Base-by-base conservation (phyloP, 2,329 filamentous ascomycete genomes). In the Cladophialophora chaetospira region DNA sequence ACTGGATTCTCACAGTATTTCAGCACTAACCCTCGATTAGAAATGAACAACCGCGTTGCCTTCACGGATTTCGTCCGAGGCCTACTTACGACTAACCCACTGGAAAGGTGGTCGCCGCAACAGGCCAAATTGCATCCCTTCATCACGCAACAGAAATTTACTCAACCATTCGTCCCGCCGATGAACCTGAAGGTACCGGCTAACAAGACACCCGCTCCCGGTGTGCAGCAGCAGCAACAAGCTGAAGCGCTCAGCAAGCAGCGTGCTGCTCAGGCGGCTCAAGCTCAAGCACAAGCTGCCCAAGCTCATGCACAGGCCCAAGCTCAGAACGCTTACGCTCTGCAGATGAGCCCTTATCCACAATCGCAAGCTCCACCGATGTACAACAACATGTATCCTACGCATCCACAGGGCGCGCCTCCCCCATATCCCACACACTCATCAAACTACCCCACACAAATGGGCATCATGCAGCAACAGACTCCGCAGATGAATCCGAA, bases 1-100 rank as follows among this genome's bases (percentile, higher is more conserved):
- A 31, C 17, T 15, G 43, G 52, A 17, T 9, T 25, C 11, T 11
- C 29, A 3, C 28, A 5, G 38, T 21, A 15, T 17, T 8, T 28
- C 23, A 58, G 56, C 55, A 62, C 67, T 70, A 55, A 68, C 61
- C 10, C 38, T 25, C n/a, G 2, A 13, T 15, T 70, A 99, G 94
- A 99, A 86, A 95, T 99, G 88, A 96, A 94, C 70, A 99, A 99
- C 70, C 88, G 94, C 42, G 85, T 95, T 60, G 92, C 94, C 3
- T 99, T 99, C 68, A 99, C 97, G 70, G 94, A 99, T 73, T 99
- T 99, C 68, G 94, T 97, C 21, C 86, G 94, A 64, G 94, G 94
- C 11, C 75, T 99, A 35, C 78, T 99, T 55, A 96, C 89, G 58
- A 95, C 97, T 70, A 99, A 97, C 70, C 94, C 94, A 2, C 81